A percentile compares a stretch with the other conserved stretches of the same genome.
phyloP scores from a whole-genome alignment of 2,329 filamentous ascomycete species.

The Alternaria atra region DNA sequence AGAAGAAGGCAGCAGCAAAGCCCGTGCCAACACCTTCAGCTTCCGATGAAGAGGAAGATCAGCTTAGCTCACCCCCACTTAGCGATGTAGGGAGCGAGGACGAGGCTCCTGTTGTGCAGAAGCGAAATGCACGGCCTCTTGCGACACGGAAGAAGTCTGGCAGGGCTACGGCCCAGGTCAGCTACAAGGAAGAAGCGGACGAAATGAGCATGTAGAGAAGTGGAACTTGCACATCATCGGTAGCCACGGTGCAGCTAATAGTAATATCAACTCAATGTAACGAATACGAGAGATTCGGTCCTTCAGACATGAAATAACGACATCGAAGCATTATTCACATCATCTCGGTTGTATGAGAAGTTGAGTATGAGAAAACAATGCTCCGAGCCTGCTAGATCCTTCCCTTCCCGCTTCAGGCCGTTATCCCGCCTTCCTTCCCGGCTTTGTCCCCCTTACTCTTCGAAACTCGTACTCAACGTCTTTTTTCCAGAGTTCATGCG shows the following conservation, averaged over 20 bases:
- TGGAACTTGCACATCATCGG: not conserved
- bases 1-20: conserved; percentile 50
- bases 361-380: conserved; percentile 14
- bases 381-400: conserved; percentile 25
- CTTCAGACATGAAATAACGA: conserved; percentile 8
- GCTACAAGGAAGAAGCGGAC: conserved; percentile 47
- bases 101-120: conserved; percentile 32
- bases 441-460: not conserved
- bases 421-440: conserved; percentile 16
- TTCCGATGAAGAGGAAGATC: conserved; percentile 49
- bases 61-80: conserved; percentile 48
- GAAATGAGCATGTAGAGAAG: conserved; percentile 35
- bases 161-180: conserved; percentile 36
- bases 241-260: not conserved
- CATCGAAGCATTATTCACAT: not conserved
- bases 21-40: conserved; percentile 55
- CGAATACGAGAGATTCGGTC: conserved; percentile 6
- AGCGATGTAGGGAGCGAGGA: conserved; percentile 51
- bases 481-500: not conserved
- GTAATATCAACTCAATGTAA: not conserved
- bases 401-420: conserved; percentile 29
- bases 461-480: not conserved
- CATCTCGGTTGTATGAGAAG: not conserved
- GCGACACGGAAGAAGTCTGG: conserved; percentile 40
- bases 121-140: conserved; percentile 33